These are phyloP conservation scores for Umbelopsis isabellina DNA, from an alignment of 192 early-diverging fungal species.

Conservation along the genomic window DNA sequence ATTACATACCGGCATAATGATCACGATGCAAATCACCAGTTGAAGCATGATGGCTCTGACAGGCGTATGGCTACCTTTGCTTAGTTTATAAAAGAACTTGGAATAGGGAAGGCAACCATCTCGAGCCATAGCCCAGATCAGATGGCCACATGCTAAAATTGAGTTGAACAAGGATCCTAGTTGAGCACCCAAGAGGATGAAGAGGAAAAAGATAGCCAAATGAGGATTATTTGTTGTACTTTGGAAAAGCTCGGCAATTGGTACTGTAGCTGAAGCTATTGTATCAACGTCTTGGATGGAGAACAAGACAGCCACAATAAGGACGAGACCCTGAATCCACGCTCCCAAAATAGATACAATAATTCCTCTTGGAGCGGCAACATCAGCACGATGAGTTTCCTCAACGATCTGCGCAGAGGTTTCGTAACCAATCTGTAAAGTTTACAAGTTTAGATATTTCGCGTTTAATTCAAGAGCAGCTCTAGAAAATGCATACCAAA, in stretches of 20 bases:
- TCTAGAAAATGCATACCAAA: slow-evolving; percentile 26
- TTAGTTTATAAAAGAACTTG: slow-evolving; percentile 39
- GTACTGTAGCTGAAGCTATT: slow-evolving; percentile 28
- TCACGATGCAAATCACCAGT: slow-evolving; percentile 37
- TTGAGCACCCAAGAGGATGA: slow-evolving; percentile 41
- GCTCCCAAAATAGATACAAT: slow-evolving; percentile 43
- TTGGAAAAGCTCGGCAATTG: slow-evolving; percentile 41
- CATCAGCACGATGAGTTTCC: slow-evolving; percentile 47
- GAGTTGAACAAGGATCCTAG: slow-evolving; percentile 44
- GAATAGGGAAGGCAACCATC: slow-evolving; percentile 48
- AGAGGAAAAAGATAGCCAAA: slow-evolving; percentile 34
- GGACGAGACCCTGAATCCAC: slow-evolving; percentile 45
- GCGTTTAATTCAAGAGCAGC: neutral
- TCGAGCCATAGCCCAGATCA: slow-evolving; percentile 50
- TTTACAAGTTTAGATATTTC: neutral
- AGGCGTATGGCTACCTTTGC: slow-evolving; percentile 31
- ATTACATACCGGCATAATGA: slow-evolving; percentile 33
- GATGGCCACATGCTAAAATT: slow-evolving; percentile 42
- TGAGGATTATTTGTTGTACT: slow-evolving; percentile 36
- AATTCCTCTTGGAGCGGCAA: slow-evolving; percentile 46
- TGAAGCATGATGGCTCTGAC: slow-evolving; percentile 41
- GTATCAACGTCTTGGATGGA: slow-evolving; percentile 40
- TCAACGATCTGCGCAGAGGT: slow-evolving; percentile 46
- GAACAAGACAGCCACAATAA: slow-evolving; percentile 42
- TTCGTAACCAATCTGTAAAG: slow-evolving; percentile 29